Percentiles rank a stretch among this genome's conserved stretches.
Conservation (phyloP, 2,329 filamentous ascomycete genomes). For the Penicillium polonicum region DNA sequence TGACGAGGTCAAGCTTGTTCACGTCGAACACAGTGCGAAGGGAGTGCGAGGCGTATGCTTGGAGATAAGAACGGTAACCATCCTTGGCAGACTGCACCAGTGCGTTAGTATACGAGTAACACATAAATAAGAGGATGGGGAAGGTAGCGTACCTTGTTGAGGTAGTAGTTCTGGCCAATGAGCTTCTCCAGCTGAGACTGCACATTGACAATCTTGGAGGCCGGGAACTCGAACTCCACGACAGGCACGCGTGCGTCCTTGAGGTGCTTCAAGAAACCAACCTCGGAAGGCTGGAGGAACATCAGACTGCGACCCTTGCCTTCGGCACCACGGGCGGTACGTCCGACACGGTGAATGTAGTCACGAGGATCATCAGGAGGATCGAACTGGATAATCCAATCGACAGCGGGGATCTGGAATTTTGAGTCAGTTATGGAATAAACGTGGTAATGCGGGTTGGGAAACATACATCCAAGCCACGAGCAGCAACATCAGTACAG, state of each 20-base stretch:
- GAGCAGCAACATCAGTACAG: conserved; percentile 92
- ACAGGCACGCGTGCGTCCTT: conserved; percentile 90
- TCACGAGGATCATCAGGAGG: conserved; percentile 86
- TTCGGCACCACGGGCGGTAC: conserved; percentile 82
- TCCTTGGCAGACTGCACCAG: conserved; percentile 60
- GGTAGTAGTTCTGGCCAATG: conserved; percentile 92
- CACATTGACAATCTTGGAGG: conserved; percentile 87
- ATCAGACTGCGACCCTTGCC: conserved; percentile 85
- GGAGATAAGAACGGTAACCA: conserved; percentile 84
- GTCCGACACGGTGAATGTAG: conserved; percentile 94
- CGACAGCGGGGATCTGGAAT: conserved; percentile 73
- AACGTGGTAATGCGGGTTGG: neutral
- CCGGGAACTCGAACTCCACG: conserved; percentile 92
- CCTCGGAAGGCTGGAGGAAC: conserved; percentile 88
- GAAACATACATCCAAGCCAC: conserved; percentile 68
- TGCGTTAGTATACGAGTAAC: neutral
- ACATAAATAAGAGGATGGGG: neutral
- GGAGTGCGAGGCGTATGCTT: conserved; percentile 88
- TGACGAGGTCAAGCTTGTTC: conserved; percentile 75
- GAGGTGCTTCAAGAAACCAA: conserved; percentile 87
- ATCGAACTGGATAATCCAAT: conserved; percentile 96
- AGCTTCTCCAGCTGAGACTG: conserved; percentile 91
- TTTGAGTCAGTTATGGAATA: neutral
- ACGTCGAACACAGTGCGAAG: conserved; percentile 82
- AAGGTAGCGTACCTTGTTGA: conserved; percentile 68